These are phyloP conservation scores for Cenchrus americanus DNA, from an alignment of 176 grass and related monocot genomes.

Conservation along the genomic window DNA sequence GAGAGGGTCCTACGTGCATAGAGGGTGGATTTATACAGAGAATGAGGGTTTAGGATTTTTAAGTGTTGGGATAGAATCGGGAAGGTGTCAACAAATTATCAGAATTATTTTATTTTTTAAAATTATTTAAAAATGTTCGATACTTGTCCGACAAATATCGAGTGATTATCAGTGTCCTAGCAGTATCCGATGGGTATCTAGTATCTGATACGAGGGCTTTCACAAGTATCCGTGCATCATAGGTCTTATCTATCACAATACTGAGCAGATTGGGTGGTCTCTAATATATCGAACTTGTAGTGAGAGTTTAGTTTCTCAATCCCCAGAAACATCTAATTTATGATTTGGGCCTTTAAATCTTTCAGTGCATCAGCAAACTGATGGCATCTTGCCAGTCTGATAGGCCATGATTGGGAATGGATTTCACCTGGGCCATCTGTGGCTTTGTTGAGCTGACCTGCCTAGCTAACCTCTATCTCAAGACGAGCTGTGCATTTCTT, in stretches of 20 bases:
- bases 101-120: too few relatives aligned
- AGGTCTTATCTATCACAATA: not conserved
- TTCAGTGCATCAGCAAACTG: not conserved
- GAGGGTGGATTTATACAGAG: too few relatives aligned
- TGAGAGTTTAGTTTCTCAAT: not conserved
- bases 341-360: not conserved
- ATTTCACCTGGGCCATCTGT: not conserved
- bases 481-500: not conserved
- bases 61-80: too few relatives aligned
- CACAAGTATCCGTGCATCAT: too few relatives aligned
- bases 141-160: too few relatives aligned
- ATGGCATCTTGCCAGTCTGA: not conserved
- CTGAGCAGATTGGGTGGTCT: conserved; percentile 8
- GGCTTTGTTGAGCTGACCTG: conserved; percentile 3
- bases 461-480: not conserved
- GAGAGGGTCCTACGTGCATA: too few relatives aligned
- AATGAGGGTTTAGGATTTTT: too few relatives aligned
- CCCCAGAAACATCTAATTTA: not conserved
- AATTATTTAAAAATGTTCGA: too few relatives aligned
- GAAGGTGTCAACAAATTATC: too few relatives aligned
- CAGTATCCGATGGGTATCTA: too few relatives aligned
- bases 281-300: conserved; percentile 20
- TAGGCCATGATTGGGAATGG: not conserved
- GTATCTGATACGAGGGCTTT: too few relatives aligned
- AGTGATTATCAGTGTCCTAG: too few relatives aligned